phyloP scores from a whole-genome alignment of 257 asterid species.

The Gentiana straminea region DNA sequence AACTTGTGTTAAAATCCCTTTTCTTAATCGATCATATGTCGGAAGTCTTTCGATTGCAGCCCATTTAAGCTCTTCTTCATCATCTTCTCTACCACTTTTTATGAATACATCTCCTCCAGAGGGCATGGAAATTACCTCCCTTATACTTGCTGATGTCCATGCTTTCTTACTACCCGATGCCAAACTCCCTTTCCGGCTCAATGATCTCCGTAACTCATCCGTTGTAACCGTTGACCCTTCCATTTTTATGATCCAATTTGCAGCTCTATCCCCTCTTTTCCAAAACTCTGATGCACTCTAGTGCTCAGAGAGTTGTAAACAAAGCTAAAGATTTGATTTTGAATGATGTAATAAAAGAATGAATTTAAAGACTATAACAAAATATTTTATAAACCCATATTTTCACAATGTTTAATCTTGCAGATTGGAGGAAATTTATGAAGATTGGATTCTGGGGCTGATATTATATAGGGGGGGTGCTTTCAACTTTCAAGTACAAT shows the following conservation, averaged over 20 bases:
- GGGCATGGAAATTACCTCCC: slow-evolving; percentile 48
- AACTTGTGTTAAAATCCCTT: slow-evolving; percentile 51
- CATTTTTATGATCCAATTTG: slow-evolving; percentile 17
- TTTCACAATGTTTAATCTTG: background rate
- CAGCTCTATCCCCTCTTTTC: slow-evolving; percentile 6
- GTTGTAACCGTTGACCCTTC: slow-evolving; percentile 29
- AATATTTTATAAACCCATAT: background rate
- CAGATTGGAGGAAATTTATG: background rate
- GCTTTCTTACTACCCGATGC: slow-evolving; percentile 45
- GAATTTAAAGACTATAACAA: background rate
- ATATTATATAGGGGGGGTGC: slow-evolving; percentile 5
- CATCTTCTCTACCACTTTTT: slow-evolving; percentile 52
- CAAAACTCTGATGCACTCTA: slow-evolving; percentile 12
- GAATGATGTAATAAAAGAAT: background rate
- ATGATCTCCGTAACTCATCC: slow-evolving; percentile 33
- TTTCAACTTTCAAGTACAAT: background rate
- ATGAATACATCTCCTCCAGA: slow-evolving; percentile 48
- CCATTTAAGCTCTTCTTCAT: slow-evolving; percentile 71
- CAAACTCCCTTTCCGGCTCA: slow-evolving; percentile 33
- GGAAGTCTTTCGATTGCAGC: slow-evolving; percentile 90
- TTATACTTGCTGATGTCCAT: slow-evolving; percentile 61
- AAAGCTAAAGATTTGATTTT: background rate
- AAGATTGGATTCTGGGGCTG: background rate
- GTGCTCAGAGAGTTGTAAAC: slow-evolving; percentile 3
- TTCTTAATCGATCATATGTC: slow-evolving; percentile 61